These are phyloP conservation scores for Pestalotiopsis sp. DNA, from an alignment of 2,329 filamentous ascomycete species.

Conservation along the genomic window DNA sequence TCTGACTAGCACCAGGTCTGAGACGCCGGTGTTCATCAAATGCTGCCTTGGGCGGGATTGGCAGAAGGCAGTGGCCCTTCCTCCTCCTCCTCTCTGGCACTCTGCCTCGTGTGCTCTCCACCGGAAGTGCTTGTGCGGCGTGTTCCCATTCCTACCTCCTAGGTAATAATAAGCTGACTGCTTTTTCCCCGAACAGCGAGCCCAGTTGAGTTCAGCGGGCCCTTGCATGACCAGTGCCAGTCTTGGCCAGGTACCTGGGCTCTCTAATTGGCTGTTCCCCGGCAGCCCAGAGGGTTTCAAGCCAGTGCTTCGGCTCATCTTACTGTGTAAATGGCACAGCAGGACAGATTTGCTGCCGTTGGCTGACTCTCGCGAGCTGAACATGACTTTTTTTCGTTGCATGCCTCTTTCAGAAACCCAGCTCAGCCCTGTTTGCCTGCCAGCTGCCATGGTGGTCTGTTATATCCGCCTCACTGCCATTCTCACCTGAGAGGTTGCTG, in stretches of 20 bases:
- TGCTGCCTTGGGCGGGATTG: background rate
- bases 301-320: background rate
- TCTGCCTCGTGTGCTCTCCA: background rate
- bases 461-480: background rate
- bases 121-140: background rate
- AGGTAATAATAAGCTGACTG: background rate
- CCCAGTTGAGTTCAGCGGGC: background rate
- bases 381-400: too few species aligned
- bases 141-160: background rate
- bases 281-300: background rate
- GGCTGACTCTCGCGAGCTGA: background rate
- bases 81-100: background rate
- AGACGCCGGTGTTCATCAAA: conserved; percentile 1
- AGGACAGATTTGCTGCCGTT: background rate
- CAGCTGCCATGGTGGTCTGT: background rate
- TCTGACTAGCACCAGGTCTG: background rate
- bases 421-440: background rate
- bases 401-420: too few species aligned
- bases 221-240: background rate
- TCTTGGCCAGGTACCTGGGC: background rate
- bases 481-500: background rate
- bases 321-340: background rate
- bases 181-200: background rate
- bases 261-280: background rate
- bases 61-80: background rate